A percentile compares a stretch with the other conserved stretches of the same genome.
Evolutionary conservation across 805 yeast genomes (phyloP).

Genomic region (Naumovozyma dairenensis): DNA sequence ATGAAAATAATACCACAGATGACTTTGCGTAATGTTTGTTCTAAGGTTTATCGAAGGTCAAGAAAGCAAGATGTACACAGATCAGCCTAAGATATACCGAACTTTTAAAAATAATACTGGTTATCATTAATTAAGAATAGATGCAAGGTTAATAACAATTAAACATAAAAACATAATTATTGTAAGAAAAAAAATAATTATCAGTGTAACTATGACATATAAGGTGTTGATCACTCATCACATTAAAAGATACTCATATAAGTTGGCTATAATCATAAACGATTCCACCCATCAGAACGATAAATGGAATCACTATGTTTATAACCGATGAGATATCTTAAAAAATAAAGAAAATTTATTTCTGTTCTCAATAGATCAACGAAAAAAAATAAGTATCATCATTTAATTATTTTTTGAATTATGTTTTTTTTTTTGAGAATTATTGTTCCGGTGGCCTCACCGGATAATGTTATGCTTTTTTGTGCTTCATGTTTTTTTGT

Average conservation of each 20-base stretch:
- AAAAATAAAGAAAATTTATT: too few species aligned
- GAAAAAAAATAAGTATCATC: constrained; percentile 27
- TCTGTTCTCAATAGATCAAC: constrained; percentile 27
- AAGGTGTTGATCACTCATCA: constrained; percentile 47
- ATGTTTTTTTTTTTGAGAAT: not conserved
- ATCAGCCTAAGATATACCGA: too few species aligned
- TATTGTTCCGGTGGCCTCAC: too few species aligned
- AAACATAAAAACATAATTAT: not conserved
- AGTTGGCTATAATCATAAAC: constrained; percentile 3
- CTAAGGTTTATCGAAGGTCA: too few species aligned
- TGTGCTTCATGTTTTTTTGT: too few species aligned
- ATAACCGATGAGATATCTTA: constrained; percentile 6
- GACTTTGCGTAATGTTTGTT: too few species aligned
- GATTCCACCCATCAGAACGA: constrained; percentile 19
- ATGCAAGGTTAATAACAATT: not conserved
- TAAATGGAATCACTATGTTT: constrained; percentile 4
- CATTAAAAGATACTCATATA: constrained; percentile 38
- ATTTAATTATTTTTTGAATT: constrained; percentile 5
- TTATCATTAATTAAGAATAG: constrained; percentile 1
- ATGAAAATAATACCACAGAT: too few species aligned
- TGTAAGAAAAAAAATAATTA: constrained; percentile 3
- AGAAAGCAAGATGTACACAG: too few species aligned
- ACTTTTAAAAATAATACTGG: too few species aligned
- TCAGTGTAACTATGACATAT: constrained; percentile 47
- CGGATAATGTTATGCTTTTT: not conserved